phyloP scores from a whole-genome alignment of 2,329 filamentous ascomycete genomes.

The Arachnomyces sp. region DNA sequence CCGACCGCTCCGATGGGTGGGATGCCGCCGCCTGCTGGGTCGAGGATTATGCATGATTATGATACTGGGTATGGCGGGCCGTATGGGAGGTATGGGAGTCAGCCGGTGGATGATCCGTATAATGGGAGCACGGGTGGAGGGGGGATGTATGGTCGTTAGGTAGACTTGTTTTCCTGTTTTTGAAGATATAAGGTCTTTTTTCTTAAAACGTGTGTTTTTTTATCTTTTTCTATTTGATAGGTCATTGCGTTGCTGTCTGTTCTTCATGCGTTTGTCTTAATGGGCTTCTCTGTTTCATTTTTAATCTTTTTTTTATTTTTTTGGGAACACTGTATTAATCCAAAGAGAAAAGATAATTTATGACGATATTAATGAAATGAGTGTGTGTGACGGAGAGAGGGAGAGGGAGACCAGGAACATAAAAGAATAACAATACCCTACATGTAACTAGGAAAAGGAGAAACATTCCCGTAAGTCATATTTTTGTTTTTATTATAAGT shows the following conservation, averaged over 20 bases:
- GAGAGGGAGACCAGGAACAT: neutral
- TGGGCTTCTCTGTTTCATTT: too few species aligned
- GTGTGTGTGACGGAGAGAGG: neutral
- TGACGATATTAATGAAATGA: neutral
- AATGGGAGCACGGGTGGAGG: constrained; percentile 1
- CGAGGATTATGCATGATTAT: constrained; percentile 33
- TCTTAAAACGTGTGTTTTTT: neutral
- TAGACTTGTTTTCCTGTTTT: neutral
- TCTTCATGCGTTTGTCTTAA: too few species aligned
- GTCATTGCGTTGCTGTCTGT: constrained; percentile 5
- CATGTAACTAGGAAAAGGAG: too few species aligned
- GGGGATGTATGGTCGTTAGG: constrained; percentile 5
- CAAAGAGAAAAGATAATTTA: neutral
- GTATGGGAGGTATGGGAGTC: constrained; percentile 18
- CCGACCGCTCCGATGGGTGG: constrained; percentile 20
- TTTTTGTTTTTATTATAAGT: too few species aligned
- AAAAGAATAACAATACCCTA: neutral
- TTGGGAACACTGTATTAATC: too few species aligned
- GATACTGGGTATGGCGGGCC: constrained; percentile 36
- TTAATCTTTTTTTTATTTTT: too few species aligned
- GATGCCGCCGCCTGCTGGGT: constrained; percentile 12
- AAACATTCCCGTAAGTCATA: too few species aligned
- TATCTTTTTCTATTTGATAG: constrained; percentile 1
- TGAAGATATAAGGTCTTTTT: neutral
- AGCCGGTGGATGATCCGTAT: constrained; percentile 2